Base-by-base conservation (phyloP, 345 rosid genomes). In the Pistacia vera region DNA sequence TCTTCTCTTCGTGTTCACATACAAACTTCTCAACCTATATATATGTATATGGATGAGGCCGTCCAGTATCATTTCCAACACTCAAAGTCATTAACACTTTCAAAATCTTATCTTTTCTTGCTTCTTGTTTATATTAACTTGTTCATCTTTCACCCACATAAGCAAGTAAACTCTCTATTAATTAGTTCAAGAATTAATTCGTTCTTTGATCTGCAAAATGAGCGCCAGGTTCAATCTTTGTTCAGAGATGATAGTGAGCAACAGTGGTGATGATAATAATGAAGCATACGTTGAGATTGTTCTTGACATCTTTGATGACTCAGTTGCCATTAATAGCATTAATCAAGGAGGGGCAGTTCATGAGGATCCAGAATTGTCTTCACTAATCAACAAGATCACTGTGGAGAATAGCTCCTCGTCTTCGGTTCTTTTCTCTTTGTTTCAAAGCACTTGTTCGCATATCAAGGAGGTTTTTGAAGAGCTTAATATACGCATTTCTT, bases 251-350 rank as follows among this genome's bases (percentile, higher is more conserved):
- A 35, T 22, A 51, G 6, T 5, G 4, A 38, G 44, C 44, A 66
- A 14, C 11, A 46, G 17, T 12, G 82, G 68, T 13, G 78, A 87
- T 12, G 63, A 74, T 13, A 46, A 56, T 20, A 69, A 44, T 3
- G 44, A 38, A 38, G 44, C 44, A 38, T 94, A 88, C 71, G 98
- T 92, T 1, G 98, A 94, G 85, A 91, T 94, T 79, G 92, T 97
- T 41, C 84, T 92, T 4, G 97, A 92, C 81, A 90, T 94, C 54
- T 82, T 86, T 36, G 93, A 92, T 38, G 98, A 91, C 41, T 87
- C 96, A 0, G 94, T 94, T 3, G 94, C 92, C 12, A 96, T 94
- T n/a, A 97, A 94, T 82, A 92, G 98, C 71, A 97, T 94, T 8
- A 76, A 74, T 22, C 25, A 22, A 8, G 83, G 67, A 0, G 77